Percentiles rank a stretch among this genome's conserved stretches.
Conservation (phyloP, 176 grass and related monocot genomes). For the Paspalum notatum region DNA sequence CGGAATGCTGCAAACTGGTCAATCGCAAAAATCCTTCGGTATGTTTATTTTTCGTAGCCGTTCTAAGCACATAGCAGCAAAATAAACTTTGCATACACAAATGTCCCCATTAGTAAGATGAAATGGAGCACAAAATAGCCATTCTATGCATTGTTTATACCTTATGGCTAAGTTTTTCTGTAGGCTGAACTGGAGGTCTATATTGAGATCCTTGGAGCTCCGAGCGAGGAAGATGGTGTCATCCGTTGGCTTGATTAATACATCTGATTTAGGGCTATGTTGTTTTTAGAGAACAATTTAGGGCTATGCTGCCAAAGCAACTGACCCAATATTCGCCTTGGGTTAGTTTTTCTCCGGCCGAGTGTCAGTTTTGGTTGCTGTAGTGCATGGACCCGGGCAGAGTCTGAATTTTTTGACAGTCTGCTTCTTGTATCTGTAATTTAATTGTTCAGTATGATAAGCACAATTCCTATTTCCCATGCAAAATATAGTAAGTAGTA, state of each 20-base stretch:
- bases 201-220: slow-evolving; percentile 74
- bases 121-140: not conserved
- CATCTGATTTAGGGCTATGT: slow-evolving; percentile 10
- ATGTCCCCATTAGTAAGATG: not conserved
- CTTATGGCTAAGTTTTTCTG: slow-evolving; percentile 1
- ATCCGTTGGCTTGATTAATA: slow-evolving; percentile 73
- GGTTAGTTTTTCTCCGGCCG: not conserved
- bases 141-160: not conserved
- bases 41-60: slow-evolving; percentile 27
- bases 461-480: not conserved
- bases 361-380: slow-evolving; percentile 16
- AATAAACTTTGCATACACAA: slow-evolving; percentile 11
- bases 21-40: slow-evolving; percentile 83
- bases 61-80: slow-evolving; percentile 10
- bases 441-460: slow-evolving; percentile 18
- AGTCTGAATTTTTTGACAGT: slow-evolving; percentile 1
- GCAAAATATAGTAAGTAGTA: not conserved
- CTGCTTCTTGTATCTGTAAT: slow-evolving; percentile 18
- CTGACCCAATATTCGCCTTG: slow-evolving; percentile 10
- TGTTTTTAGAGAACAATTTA: not conserved
- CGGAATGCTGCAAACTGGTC: slow-evolving; percentile 72
- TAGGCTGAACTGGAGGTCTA: slow-evolving; percentile 71
- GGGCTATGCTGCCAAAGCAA: slow-evolving; percentile 1
- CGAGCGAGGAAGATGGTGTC: slow-evolving; percentile 83
- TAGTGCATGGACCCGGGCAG: not conserved